Evolutionary conservation across 148 eudicot genomes (phyloP), one percentile per base, ranked within the genome.

Genomic region (Polygonum maritimum): DNA sequence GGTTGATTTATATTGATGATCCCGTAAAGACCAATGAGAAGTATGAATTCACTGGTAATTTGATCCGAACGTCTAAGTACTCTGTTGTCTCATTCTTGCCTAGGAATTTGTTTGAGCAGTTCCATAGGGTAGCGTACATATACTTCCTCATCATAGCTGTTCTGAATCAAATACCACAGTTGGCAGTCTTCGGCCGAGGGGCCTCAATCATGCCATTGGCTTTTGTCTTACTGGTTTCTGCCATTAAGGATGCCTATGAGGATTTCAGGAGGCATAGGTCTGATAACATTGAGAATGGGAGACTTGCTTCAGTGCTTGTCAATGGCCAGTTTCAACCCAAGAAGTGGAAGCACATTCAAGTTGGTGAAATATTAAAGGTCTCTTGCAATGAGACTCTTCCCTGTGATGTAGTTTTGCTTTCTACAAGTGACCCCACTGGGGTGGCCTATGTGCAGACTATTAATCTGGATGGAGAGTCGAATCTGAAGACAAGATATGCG

Each of bases 391-490:
- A 88, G 48, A 91, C 93, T n/a, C 87, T 96, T 77, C 94, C 99
- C 33, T 91, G 98, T 86, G 99, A 96, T 75, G 85, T 96, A 80
- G 98, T 96, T 41, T 76, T 96, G 78, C 91, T 96, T 72, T 92
- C 97, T 2, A 92, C 99, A 15, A 91, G 99, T 83, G 99, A 96
- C 74, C 85, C 97, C 11, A 96, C 99, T 69, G 98, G 99, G 78
- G 98, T 96, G 49, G 99, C 98, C 77, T 96, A 91, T 77, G 88
- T 96, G 38, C 97, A 92, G 83, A 96, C 99, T 33, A 89, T 90
- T 48, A 96, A 96, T 86, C 91, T 96, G 72, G 99, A 96, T 71
- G 99, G 99, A 21, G 99, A 96, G 76, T 91, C 99, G 5, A 96
- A 96, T 82, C 84, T 96, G 78, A 96, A 96, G 87, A 92, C 99